phyloP scores from a whole-genome alignment of 2,329 filamentous ascomycete species.

The Aspergillus amoenus region DNA sequence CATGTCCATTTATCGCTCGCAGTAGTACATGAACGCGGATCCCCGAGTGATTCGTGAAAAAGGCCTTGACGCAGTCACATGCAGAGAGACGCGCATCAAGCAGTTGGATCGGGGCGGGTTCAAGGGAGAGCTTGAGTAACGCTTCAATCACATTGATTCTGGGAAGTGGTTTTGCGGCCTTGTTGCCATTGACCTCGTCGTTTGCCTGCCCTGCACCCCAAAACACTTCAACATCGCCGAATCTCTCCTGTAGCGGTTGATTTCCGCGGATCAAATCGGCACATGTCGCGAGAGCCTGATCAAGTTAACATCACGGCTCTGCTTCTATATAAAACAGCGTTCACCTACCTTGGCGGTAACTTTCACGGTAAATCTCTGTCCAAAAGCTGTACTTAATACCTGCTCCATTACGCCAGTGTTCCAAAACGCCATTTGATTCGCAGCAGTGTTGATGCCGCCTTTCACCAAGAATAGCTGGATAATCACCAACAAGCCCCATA shows the following conservation, averaged over 20 bases:
- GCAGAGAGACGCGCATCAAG: conserved; percentile 82
- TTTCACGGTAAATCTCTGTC: conserved; percentile 66
- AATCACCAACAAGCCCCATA: conserved; percentile 85
- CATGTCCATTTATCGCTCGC: conserved; percentile 84
- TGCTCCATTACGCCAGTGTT: conserved; percentile 77
- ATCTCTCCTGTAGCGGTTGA: conserved; percentile 75
- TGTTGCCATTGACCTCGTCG: conserved; percentile 35
- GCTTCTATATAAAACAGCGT: conserved; percentile 17
- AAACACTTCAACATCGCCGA: conserved; percentile 79
- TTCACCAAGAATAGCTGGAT: conserved; percentile 79
- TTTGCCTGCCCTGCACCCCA: conserved; percentile 28
- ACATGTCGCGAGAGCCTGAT: conserved; percentile 74
- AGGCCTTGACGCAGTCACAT: conserved; percentile 88
- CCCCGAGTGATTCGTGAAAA: conserved; percentile 77
- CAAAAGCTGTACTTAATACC: conserved; percentile 80
- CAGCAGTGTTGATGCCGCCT: conserved; percentile 75
- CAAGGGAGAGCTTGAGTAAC: conserved; percentile 77
- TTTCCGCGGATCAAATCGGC: conserved; percentile 88
- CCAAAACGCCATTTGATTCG: conserved; percentile 85
- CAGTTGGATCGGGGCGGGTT: conserved; percentile 62
- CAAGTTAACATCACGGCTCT: conserved; percentile 11
- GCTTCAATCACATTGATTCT: conserved; percentile 91
- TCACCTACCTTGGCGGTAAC: conserved; percentile 73
- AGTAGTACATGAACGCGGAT: conserved; percentile 83
- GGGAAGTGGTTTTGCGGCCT: conserved; percentile 49